Percentiles rank a stretch among this genome's conserved stretches.
phyloP scores from a whole-genome alignment of 768 basidiomycete species.

The Cubamyces lactineus region DNA sequence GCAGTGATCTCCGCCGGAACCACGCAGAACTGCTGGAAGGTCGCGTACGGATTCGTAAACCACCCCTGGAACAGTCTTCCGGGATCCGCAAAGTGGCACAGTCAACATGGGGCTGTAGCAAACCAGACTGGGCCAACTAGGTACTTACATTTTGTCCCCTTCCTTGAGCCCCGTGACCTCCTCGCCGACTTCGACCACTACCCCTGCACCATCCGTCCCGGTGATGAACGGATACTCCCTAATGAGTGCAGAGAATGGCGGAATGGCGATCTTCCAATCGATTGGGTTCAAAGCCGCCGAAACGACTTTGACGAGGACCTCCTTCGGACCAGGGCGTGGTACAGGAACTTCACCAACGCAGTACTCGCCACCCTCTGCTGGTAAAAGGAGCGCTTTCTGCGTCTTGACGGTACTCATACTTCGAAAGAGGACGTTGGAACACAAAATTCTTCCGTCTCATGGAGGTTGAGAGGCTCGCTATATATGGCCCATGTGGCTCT shows the following conservation, averaged over 20 bases:
- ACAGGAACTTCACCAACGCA: slow-evolving; percentile 4
- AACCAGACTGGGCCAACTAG: too few relatives aligned
- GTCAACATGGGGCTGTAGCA: background rate
- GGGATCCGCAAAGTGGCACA: background rate
- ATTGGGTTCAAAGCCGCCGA: slow-evolving; percentile 37
- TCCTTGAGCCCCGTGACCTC: slow-evolving; percentile 41
- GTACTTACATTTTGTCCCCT: slow-evolving; percentile 42
- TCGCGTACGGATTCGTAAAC: background rate
- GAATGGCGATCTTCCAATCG: slow-evolving; percentile 40
- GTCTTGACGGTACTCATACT: background rate
- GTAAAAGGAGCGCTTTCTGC: slow-evolving; percentile 26
- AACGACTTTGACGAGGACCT: slow-evolving; percentile 35
- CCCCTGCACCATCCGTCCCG: slow-evolving; percentile 44
- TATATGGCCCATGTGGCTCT: too few relatives aligned
- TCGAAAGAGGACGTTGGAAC: background rate
- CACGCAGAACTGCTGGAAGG: slow-evolving; percentile 34
- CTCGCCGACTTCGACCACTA: slow-evolving; percentile 42
- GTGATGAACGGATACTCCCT: slow-evolving; percentile 42
- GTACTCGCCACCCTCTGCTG: background rate
- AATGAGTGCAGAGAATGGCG: slow-evolving; percentile 34
- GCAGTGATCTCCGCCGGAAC: slow-evolving; percentile 31
- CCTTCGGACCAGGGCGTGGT: slow-evolving; percentile 24
- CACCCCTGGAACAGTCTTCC: slow-evolving; percentile 15
- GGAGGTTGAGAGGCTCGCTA: background rate
- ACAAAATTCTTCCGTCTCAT: background rate